Percentiles rank a stretch among this genome's conserved stretches.
Evolutionary conservation across 2,329 filamentous ascomycete species (phyloP).

Genomic region (Fonsecaea pedrosoi): DNA sequence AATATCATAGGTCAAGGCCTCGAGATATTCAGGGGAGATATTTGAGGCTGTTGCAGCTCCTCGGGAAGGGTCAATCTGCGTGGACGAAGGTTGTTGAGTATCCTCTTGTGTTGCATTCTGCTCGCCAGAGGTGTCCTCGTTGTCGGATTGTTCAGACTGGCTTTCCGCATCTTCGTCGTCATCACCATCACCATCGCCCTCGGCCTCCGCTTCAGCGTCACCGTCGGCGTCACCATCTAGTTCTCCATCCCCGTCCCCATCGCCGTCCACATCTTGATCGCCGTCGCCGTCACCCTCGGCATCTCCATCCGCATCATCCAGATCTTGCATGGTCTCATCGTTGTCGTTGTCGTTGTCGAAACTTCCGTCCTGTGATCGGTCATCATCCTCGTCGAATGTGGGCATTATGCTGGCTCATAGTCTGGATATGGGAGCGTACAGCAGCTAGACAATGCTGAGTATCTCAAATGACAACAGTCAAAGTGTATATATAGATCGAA

Average conservation of each 20-base stretch:
- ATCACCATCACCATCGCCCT: constrained; percentile 56
- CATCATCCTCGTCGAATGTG: constrained; percentile 48
- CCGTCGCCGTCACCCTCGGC: constrained; percentile 50
- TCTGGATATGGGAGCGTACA: not conserved
- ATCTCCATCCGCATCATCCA: constrained; percentile 48
- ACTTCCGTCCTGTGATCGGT: constrained; percentile 54
- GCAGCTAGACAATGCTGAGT: not conserved
- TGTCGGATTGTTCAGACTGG: constrained; percentile 45
- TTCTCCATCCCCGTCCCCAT: constrained; percentile 50
- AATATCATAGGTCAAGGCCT: constrained; percentile 86
- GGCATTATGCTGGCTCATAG: constrained; percentile 39
- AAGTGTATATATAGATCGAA: not conserved
- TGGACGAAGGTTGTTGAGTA: constrained; percentile 46
- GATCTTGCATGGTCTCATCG: constrained; percentile 54
- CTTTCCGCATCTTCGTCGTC: constrained; percentile 56
- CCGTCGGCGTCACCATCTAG: constrained; percentile 47
- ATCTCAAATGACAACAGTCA: not conserved
- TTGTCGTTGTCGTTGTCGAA: constrained; percentile 54
- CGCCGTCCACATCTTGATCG: constrained; percentile 55
- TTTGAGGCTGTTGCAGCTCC: constrained; percentile 47
- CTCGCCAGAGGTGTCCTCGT: constrained; percentile 51
- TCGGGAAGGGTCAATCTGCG: constrained; percentile 35
- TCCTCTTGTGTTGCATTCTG: constrained; percentile 46
- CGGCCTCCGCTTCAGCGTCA: constrained; percentile 53
- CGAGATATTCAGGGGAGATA: constrained; percentile 78